A percentile compares a stretch with the other conserved stretches of the same genome.
Evolutionary conservation across 164 flowering plant genomes (phyloP).

Genomic region (Cinnamomum chago): DNA sequence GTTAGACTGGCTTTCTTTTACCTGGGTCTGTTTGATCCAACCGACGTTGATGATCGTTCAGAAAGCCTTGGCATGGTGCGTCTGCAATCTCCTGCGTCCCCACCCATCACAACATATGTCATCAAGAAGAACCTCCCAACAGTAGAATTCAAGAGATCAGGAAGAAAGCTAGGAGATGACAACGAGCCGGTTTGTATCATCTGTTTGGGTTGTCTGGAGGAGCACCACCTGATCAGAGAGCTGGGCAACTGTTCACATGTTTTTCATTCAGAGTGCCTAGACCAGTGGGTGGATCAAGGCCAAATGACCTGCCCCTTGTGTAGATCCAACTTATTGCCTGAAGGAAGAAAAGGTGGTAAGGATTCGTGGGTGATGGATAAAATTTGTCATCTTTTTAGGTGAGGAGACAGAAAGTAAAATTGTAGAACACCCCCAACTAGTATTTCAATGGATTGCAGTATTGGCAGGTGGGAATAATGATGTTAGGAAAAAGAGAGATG

Average conservation of each 20-base stretch:
- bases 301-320: conserved; percentile 38
- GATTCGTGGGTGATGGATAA: conserved; percentile 18
- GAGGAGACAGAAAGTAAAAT: neutral
- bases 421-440: too few species aligned
- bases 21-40: conserved; percentile 13
- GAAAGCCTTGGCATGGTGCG: neutral
- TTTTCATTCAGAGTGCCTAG: conserved; percentile 36
- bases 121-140: conserved; percentile 12
- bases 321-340: conserved; percentile 21
- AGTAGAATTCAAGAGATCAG: neutral
- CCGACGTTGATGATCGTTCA: neutral
- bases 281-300: conserved; percentile 32
- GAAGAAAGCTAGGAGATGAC: neutral
- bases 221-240: conserved; percentile 24
- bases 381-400: conserved; percentile 17
- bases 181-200: conserved; percentile 19
- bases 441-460: too few species aligned
- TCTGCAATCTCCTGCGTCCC: neutral
- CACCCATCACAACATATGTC: neutral
- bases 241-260: conserved; percentile 28
- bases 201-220: conserved; percentile 24
- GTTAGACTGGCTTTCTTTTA: conserved; percentile 7
- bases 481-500: too few species aligned
- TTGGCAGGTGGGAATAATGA: too few species aligned
- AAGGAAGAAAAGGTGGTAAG: neutral